Percentiles rank a stretch among this genome's conserved stretches.
These are phyloP conservation scores for Syncephalastrum sp. DNA, from an alignment of 371 early-diverging fungal genomes.

Conservation along the genomic window DNA sequence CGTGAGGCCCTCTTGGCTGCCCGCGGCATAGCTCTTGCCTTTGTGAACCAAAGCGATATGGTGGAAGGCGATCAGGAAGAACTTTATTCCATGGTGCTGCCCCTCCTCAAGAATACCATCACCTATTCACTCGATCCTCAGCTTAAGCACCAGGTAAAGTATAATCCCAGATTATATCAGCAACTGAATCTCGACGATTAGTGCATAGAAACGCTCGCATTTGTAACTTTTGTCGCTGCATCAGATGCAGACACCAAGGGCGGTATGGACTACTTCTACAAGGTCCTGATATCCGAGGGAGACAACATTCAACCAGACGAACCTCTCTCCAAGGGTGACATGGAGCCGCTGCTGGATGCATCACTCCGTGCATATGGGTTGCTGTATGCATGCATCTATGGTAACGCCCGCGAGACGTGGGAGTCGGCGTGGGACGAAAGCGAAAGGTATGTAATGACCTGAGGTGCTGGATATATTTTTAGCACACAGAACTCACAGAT, in stretches of 20 bases:
- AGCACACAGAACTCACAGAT: neutral
- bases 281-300: conserved; percentile 27
- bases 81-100: conserved; percentile 50
- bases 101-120: conserved; percentile 45
- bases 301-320: conserved; percentile 16
- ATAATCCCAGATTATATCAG: neutral
- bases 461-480: neutral
- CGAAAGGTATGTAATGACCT: conserved; percentile 24
- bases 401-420: conserved; percentile 30
- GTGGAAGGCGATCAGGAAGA: conserved; percentile 45
- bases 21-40: conserved; percentile 56
- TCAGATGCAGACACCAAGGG: conserved; percentile 47
- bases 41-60: conserved; percentile 58
- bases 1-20: conserved; percentile 58
- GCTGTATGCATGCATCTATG: conserved; percentile 49
- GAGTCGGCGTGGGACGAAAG: conserved; percentile 44
- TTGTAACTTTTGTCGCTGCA: conserved; percentile 61
- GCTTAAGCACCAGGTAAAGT: conserved; percentile 41
- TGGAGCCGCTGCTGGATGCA: conserved; percentile 26
- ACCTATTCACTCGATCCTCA: conserved; percentile 34
- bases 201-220: conserved; percentile 49
- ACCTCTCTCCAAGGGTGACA: conserved; percentile 10
- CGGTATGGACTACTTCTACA: conserved; percentile 29
- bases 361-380: conserved; percentile 47
- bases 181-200: conserved; percentile 7